phyloP scores from a whole-genome alignment of 768 basidiomycete genomes.

The Boletus bicolor region DNA sequence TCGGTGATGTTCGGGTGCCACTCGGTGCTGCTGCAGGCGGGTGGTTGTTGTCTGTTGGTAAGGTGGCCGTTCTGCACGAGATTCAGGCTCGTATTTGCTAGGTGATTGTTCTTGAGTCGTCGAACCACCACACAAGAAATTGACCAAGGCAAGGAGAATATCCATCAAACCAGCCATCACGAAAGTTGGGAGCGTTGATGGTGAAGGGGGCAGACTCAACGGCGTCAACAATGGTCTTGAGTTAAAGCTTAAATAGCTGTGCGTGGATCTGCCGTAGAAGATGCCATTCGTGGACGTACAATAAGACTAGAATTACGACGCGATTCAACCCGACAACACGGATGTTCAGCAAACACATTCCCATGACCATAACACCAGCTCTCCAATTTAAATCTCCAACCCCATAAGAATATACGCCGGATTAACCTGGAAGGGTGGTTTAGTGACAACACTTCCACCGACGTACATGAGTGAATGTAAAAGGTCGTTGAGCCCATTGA shows the following conservation, averaged over 20 bases:
- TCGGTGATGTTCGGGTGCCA: slow-evolving; percentile 2
- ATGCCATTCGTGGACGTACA: slow-evolving; percentile 11
- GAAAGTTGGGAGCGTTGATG: neutral
- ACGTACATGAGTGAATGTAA: slow-evolving; percentile 93
- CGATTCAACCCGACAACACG: slow-evolving; percentile 26
- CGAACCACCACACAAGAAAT: slow-evolving; percentile 24
- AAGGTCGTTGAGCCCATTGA: slow-evolving; percentile 65
- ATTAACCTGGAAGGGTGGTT: slow-evolving; percentile 72
- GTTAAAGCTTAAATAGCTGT: neutral
- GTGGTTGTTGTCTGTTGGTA: slow-evolving; percentile 1
- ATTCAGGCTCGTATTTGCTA: neutral
- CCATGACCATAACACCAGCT: slow-evolving; percentile 19
- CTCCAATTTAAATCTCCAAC: slow-evolving; percentile 60
- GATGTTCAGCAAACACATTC: slow-evolving; percentile 22
- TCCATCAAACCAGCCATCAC: slow-evolving; percentile 28
- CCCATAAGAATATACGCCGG: slow-evolving; percentile 82
- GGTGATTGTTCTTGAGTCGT: slow-evolving; percentile 11
- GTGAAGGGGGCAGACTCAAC: neutral
- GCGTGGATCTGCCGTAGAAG: neutral
- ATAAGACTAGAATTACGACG: slow-evolving; percentile 4
- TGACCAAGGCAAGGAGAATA: slow-evolving; percentile 23
- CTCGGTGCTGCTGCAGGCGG: neutral
- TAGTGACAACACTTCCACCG: slow-evolving; percentile 81
- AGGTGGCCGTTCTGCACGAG: slow-evolving; percentile 11
- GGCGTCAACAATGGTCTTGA: neutral